These are phyloP conservation scores for Tricholoma sp. DNA, from an alignment of 768 basidiomycete species.

Conservation along the genomic window DNA sequence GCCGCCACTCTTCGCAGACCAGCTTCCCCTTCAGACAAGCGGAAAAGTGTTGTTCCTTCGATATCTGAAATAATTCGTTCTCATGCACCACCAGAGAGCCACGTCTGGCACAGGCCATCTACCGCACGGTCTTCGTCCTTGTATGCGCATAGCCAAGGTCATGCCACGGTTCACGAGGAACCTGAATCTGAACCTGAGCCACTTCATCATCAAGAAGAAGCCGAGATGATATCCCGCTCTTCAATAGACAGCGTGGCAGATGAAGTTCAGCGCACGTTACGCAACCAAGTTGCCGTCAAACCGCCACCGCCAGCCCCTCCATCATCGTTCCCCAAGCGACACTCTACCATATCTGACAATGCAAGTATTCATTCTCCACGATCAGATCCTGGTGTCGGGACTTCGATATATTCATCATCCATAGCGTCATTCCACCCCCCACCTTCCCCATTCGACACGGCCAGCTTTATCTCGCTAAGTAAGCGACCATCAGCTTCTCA, in stretches of 20 bases:
- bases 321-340: slow-evolving; percentile 41
- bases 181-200: slow-evolving; percentile 50
- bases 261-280: slow-evolving; percentile 69
- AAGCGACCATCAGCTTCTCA: slow-evolving; percentile 52
- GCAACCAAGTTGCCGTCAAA: slow-evolving; percentile 46
- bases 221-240: slow-evolving; percentile 68
- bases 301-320: slow-evolving; percentile 30
- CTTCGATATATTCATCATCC: slow-evolving; percentile 49
- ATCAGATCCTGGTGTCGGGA: slow-evolving; percentile 46
- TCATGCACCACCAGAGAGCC: slow-evolving; percentile 60
- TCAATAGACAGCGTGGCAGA: slow-evolving; percentile 86
- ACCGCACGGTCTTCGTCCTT: slow-evolving; percentile 41
- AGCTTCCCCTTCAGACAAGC: slow-evolving; percentile 19
- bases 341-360: slow-evolving; percentile 53
- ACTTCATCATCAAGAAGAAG: slow-evolving; percentile 49
- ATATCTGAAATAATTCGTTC: slow-evolving; percentile 86
- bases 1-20: slow-evolving; percentile 3
- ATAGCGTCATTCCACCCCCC: slow-evolving; percentile 40
- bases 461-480: slow-evolving; percentile 34
- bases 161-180: slow-evolving; percentile 46
- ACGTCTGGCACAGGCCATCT: slow-evolving; percentile 44
- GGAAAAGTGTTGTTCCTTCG: slow-evolving; percentile 61
- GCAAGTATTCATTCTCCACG: slow-evolving; percentile 50
- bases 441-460: slow-evolving; percentile 42
- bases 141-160: slow-evolving; percentile 43